Evolutionary conservation across 805 yeast genomes (phyloP), one percentile per base, ranked within the genome.

Genomic region (Teunomyces panamensis): DNA sequence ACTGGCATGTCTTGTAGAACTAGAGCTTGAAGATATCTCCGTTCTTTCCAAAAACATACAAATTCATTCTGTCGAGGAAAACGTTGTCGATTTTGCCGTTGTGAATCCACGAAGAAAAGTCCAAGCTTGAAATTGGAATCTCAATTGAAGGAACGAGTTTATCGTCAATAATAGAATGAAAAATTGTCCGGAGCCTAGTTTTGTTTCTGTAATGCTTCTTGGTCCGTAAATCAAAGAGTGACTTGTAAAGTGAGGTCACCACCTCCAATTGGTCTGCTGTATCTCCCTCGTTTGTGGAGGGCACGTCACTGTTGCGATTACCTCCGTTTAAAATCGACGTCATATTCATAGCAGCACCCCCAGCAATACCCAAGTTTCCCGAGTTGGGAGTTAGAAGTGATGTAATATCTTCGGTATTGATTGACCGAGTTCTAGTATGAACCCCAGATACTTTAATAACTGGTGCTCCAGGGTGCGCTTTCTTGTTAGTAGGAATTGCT

Each of bases 21-120:
- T 30, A 41, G 9, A 42, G 8, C 20, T 42, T 62, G 53, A 72
- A 70, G 4, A 72, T 59, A 55, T 73, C 77, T 3, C 77, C 77
- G 44, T 61, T 65, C 46, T 65, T 68, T 7, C 69, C 69, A 55
- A 64, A 69, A 37, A 70, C 59, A 75, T 74, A 71, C 47, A 72
- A 63, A 43, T 56, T 55, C 10, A 36, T 30, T 1, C 55, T 49
- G 36, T 63, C 71, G 9, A 69, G 48, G 42, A 65, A 61, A 26
- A 68, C 57, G 5, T 67, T 67, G 30, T 64, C 66, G 13, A 73
- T 58, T 46, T 67, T 68, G 5, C 75, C 74, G 49, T 71, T 70
- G 17, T 57, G 56, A 11, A 65, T 57, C 49, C 66, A 62, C 27
- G 56, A 46, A 4, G 71, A 63, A 29, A 72, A 54, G 50, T 73